Evolutionary conservation across 176 grass and related monocot genomes (phyloP), one percentile per base, ranked within the genome.

Genomic region (Musa itinerans): DNA sequence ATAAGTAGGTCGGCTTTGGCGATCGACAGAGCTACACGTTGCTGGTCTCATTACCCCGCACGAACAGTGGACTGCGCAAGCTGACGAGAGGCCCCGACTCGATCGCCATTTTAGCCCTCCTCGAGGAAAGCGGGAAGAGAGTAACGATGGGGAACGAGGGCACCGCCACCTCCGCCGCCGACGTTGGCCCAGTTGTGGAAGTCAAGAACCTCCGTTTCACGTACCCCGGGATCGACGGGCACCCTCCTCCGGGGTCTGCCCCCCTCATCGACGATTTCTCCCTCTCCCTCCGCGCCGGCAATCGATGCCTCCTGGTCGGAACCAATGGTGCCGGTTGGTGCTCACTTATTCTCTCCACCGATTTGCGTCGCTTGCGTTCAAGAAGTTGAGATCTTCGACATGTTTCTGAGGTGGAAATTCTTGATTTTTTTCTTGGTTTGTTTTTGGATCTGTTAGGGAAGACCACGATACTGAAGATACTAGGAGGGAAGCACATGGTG

Each of bases 401-500:
- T 79, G 48, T 65, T 74, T 74, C 52, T 63, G 25, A 53, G n/a
- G 1, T 56, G 52, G 11, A 7, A 9, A 1, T 7, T 80, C 34
- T 50, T 72, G 65, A 17, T 68, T 3, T 63, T 29, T 48, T n/a
- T 72, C 58, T 77, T 69, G 19, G 25, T 26, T 71, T 61, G 34
- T 43, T 19, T 67, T 61, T 83, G 26, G 50, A 19, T 69, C 82
- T 76, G 70, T 53, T 65, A 99, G 95, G 95, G 15, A 99, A 99
- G 80, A 94, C 90, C 81, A 93, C 94, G 76, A 89, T 99, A 65
- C 80, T 99, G 72, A 99, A 99, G 80, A 99, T 94, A 82, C 75
- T 99, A 27, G 95, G 95, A 11, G 94, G 95, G 74, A 99, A 99
- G 80, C 95, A 99, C 86, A 91, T 99, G 95, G 95, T 99, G 73